Evolutionary conservation across 129 eudicot genomes (phyloP).

Genomic region (Helichrysum umbraculigerum): DNA sequence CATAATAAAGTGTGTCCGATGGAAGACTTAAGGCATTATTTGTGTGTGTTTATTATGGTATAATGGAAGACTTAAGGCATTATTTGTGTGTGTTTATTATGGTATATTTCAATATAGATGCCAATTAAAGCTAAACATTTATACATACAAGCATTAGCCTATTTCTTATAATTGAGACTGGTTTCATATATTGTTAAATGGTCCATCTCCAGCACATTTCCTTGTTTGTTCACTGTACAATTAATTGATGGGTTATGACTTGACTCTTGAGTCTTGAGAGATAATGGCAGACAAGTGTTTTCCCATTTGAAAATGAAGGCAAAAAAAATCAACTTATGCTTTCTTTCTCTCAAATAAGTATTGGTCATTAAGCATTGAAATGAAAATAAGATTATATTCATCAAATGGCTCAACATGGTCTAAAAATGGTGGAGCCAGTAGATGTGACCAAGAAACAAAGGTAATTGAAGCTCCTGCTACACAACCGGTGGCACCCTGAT

Average conservation of each 20-base stretch:
- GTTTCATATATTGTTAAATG: conserved; percentile 13
- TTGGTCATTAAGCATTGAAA: not conserved
- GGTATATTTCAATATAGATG: too few relatives aligned
- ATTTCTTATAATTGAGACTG: not conserved
- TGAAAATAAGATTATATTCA: conserved; percentile 19
- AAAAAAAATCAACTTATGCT: conserved; percentile 22
- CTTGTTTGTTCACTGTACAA: conserved; percentile 16
- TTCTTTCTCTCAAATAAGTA: conserved; percentile 2
- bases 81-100: too few relatives aligned
- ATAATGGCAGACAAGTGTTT: conserved; percentile 27
- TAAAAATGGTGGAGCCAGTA: conserved; percentile 59
- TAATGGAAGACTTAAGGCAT: too few relatives aligned
- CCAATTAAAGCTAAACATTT: not conserved
- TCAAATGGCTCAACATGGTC: conserved; percentile 48
- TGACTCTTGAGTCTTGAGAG: too few relatives aligned
- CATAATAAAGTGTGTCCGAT: too few relatives aligned
- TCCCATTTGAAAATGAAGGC: conserved; percentile 33
- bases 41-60: too few relatives aligned
- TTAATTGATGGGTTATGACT: conserved; percentile 5
- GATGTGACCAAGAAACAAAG: conserved; percentile 73
- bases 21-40: too few relatives aligned
- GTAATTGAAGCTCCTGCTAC: conserved; percentile 65
- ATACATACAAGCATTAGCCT: not conserved
- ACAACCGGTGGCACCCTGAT: conserved; percentile 93
- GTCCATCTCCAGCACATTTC: conserved; percentile 40